phyloP scores from a whole-genome alignment of 345 rosid genomes.

The Corchorus olitorius region DNA sequence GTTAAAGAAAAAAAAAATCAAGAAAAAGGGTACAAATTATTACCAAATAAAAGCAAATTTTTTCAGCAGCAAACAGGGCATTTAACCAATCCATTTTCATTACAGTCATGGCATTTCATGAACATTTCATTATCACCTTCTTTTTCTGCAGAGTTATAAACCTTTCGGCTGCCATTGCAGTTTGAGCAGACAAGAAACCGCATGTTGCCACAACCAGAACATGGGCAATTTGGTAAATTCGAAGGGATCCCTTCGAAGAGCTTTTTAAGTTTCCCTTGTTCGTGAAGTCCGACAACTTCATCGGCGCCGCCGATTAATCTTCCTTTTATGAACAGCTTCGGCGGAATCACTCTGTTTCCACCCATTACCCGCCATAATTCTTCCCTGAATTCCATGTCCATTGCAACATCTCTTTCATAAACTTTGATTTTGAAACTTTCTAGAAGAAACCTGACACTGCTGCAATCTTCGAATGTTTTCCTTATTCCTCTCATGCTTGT shows the following conservation, averaged over 20 bases:
- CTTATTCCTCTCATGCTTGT: constrained; percentile 78
- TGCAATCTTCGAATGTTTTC: constrained; percentile 83
- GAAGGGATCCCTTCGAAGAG: constrained; percentile 58
- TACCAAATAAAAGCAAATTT: background rate
- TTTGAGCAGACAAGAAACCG: constrained; percentile 65
- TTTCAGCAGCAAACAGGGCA: constrained; percentile 58
- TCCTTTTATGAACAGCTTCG: constrained; percentile 78
- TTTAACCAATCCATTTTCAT: constrained; percentile 80
- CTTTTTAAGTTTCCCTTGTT: constrained; percentile 79
- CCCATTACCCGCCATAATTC: constrained; percentile 70
- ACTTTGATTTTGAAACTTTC: constrained; percentile 57
- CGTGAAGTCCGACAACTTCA: constrained; percentile 67
- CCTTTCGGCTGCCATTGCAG: constrained; percentile 76
- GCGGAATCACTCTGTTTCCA: constrained; percentile 59
- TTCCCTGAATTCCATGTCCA: constrained; percentile 73
- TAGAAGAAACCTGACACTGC: constrained; percentile 55
- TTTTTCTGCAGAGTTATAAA: constrained; percentile 19
- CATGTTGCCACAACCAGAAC: constrained; percentile 53
- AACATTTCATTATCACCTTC: constrained; percentile 24
- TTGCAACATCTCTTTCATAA: constrained; percentile 76
- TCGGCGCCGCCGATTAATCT: constrained; percentile 88
- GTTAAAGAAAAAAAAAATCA: constrained; percentile 4
- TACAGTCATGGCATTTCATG: constrained; percentile 65
- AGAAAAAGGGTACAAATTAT: background rate
- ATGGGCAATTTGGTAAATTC: constrained; percentile 25